Percentiles rank a stretch among this genome's conserved stretches.
Conservation (phyloP, 2,329 filamentous ascomycete genomes). For the Stachybotrys elegans region DNA sequence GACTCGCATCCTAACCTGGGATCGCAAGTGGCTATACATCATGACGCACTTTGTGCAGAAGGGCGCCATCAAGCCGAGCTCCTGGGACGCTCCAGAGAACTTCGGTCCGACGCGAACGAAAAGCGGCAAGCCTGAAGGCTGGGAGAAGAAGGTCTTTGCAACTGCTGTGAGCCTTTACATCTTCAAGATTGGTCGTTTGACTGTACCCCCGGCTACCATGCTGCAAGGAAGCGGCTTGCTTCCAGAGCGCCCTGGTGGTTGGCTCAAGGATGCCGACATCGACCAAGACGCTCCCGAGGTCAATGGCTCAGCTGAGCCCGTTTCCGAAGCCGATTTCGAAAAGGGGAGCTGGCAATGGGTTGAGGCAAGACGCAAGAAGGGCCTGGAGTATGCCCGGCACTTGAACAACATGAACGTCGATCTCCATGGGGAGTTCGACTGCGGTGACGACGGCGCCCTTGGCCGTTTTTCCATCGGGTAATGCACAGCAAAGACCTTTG, state of each 20-base stretch:
- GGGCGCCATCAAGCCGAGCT: neutral
- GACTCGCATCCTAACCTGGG: slow-evolving; percentile 7
- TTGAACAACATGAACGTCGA: neutral
- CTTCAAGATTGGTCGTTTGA: neutral
- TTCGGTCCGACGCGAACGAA: neutral
- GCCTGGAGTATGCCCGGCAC: neutral
- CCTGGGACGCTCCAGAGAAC: neutral
- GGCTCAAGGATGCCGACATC: neutral
- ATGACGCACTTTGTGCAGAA: neutral
- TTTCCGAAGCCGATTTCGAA: neutral
- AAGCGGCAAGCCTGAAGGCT: neutral
- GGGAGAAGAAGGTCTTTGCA: neutral
- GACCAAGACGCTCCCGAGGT: neutral
- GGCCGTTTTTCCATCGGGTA: neutral
- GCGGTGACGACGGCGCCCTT: neutral
- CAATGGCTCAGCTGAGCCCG: neutral
- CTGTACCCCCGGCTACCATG: neutral
- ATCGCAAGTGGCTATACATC: slow-evolving; percentile 1
- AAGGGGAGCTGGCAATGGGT: neutral
- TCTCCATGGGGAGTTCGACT: neutral
- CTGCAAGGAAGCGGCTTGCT: neutral
- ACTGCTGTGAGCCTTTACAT: neutral
- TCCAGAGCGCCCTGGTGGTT: neutral
- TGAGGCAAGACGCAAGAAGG: neutral
- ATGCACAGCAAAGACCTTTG: too few species aligned